phyloP scores from a whole-genome alignment of 306 rosid species.

The Boehmeria nivea region DNA sequence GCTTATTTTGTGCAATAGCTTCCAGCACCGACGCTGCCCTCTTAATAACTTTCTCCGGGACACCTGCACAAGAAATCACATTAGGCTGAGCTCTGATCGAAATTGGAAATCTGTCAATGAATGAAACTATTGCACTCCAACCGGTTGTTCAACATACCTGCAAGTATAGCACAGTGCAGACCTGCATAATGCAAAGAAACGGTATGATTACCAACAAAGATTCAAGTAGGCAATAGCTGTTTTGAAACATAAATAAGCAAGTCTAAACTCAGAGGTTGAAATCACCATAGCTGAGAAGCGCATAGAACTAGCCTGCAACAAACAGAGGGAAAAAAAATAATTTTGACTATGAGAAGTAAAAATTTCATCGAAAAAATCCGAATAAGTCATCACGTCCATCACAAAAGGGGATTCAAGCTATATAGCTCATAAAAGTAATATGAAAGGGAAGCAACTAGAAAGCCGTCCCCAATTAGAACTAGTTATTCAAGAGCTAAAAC shows the following conservation, averaged over 20 bases:
- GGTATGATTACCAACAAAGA: constrained; percentile 19
- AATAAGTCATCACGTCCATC: constrained; percentile 11
- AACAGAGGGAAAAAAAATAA: constrained; percentile 14
- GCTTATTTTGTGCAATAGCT: constrained; percentile 43
- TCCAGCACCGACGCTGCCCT: constrained; percentile 80
- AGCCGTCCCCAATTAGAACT: constrained; percentile 3
- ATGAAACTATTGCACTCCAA: too few relatives aligned
- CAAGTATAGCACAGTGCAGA: constrained; percentile 85
- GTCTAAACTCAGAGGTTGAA: constrained; percentile 20
- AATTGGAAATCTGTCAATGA: neutral
- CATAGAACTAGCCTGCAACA: constrained; percentile 75
- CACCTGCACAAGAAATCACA: constrained; percentile 38
- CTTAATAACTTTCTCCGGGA: constrained; percentile 64
- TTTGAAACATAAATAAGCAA: constrained; percentile 22
- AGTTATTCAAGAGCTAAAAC: constrained; percentile 7
- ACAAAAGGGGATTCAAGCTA: too few relatives aligned
- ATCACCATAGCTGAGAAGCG: constrained; percentile 85
- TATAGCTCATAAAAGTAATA: too few relatives aligned
- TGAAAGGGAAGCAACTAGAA: constrained; percentile 3
- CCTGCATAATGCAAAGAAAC: constrained; percentile 46
- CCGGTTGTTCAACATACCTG: constrained; percentile 77
- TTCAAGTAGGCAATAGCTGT: constrained; percentile 7
- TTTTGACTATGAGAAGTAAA: constrained; percentile 4
- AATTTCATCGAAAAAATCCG: neutral
- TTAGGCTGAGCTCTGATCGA: neutral